phyloP scores from a whole-genome alignment of 2,329 filamentous ascomycete genomes.

The Penicillium sp. region DNA sequence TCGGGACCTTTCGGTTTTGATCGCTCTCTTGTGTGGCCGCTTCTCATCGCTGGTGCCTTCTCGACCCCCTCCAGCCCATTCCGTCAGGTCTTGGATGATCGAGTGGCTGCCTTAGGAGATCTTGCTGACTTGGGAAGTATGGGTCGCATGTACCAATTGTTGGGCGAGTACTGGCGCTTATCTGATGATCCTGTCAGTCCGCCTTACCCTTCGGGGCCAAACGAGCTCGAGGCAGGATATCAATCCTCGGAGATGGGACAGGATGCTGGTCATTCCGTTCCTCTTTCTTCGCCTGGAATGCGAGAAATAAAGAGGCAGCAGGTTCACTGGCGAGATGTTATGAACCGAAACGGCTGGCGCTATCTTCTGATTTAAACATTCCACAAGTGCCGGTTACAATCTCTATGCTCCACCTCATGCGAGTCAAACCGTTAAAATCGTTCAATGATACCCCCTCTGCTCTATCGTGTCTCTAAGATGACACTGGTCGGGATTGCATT shows the following conservation, averaged over 20 bases:
- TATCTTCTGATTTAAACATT: slow-evolving; percentile 74
- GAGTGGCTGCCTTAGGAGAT: slow-evolving; percentile 71
- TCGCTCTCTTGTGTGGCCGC: slow-evolving; percentile 87
- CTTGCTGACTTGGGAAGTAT: slow-evolving; percentile 79
- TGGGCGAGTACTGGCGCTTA: slow-evolving; percentile 76
- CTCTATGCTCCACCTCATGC: not conserved
- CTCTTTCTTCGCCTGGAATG: slow-evolving; percentile 7
- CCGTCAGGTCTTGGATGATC: slow-evolving; percentile 73
- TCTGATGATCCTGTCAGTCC: slow-evolving; percentile 58
- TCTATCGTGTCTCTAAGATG: not conserved
- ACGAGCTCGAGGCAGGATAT: not conserved
- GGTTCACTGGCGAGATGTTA: slow-evolving; percentile 92
- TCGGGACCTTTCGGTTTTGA: slow-evolving; percentile 79
- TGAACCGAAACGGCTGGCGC: slow-evolving; percentile 88
- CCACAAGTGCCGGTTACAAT: not conserved
- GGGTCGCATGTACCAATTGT: slow-evolving; percentile 72
- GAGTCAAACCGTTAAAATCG: not conserved
- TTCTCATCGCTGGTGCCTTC: slow-evolving; percentile 80
- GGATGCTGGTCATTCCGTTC: not conserved
- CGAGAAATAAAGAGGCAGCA: slow-evolving; percentile 50
- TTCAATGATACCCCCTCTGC: not conserved
- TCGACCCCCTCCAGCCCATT: slow-evolving; percentile 71
- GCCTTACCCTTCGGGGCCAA: not conserved
- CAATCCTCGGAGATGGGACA: not conserved
- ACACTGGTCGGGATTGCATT: no score